Conservation (phyloP, 2,329 filamentous ascomycete genomes). For the Phialophora chinensis region DNA sequence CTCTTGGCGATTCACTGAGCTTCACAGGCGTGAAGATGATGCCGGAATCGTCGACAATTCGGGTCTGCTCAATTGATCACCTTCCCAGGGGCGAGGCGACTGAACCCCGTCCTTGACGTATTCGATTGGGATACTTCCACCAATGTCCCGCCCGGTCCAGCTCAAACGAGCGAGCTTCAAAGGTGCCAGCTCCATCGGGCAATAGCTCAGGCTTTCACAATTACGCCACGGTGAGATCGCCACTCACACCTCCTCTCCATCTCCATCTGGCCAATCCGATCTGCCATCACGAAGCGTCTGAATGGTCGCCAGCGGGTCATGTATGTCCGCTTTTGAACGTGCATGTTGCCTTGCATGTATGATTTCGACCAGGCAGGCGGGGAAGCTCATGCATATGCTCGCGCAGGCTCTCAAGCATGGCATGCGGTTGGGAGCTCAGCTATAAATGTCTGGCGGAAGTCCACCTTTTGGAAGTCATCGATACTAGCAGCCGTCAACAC, state of each 20-base stretch:
- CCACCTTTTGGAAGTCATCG: background rate
- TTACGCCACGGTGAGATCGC: slow-evolving; percentile 3
- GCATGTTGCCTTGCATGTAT: slow-evolving; percentile 13
- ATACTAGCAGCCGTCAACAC: background rate
- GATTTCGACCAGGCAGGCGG: slow-evolving; percentile 4
- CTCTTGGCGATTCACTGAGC: background rate
- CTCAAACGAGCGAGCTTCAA: background rate
- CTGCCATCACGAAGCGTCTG: background rate
- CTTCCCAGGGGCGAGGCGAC: background rate
- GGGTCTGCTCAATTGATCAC: background rate
- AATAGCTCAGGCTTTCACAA: background rate
- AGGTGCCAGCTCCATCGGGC: background rate
- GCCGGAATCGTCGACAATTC: background rate
- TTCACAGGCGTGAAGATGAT: background rate
- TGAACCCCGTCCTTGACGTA: background rate
- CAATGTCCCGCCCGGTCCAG: background rate
- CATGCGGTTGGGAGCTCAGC: background rate
- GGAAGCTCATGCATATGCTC: slow-evolving; percentile 5
- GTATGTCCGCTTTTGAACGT: slow-evolving; percentile 4
- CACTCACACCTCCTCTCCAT: slow-evolving; percentile 2
- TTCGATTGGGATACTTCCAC: background rate
- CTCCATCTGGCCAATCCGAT: background rate
- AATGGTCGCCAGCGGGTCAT: background rate
- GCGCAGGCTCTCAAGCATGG: background rate
- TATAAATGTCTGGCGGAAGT: background rate